These are phyloP conservation scores for Mycena haematopus DNA, from an alignment of 768 basidiomycete species.

Conservation along the genomic window DNA sequence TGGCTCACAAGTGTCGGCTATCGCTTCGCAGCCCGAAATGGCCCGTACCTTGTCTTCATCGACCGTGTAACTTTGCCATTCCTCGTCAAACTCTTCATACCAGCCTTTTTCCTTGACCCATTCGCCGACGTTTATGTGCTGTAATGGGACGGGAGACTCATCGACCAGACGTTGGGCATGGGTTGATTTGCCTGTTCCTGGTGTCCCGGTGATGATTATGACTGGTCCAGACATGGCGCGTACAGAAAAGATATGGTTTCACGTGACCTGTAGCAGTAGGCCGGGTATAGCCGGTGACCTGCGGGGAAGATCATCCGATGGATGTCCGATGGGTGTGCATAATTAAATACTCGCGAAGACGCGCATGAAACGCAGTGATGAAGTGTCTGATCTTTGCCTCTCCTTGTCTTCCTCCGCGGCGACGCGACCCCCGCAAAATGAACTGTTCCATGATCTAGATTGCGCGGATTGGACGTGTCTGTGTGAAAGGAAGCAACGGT, in stretches of 20 bases:
- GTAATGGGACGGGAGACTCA: slow-evolving; percentile 71
- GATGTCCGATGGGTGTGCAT: too few relatives aligned
- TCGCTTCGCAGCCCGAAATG: neutral
- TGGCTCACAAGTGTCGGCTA: slow-evolving; percentile 39
- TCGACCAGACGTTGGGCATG: slow-evolving; percentile 85
- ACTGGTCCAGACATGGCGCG: slow-evolving; percentile 52
- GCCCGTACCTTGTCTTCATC: slow-evolving; percentile 91
- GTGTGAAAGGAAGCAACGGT: slow-evolving; percentile 26
- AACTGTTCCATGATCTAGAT: slow-evolving; percentile 15
- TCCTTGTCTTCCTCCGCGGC: neutral
- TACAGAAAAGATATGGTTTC: neutral
- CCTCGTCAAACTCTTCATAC: slow-evolving; percentile 87
- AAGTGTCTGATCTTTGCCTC: too few relatives aligned
- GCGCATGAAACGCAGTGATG: too few relatives aligned
- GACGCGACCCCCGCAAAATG: slow-evolving; percentile 14
- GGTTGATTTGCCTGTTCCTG: slow-evolving; percentile 96
- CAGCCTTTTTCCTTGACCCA: slow-evolving; percentile 83
- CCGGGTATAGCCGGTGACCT: too few relatives aligned
- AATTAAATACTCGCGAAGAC: too few relatives aligned
- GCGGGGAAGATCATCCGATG: too few relatives aligned
- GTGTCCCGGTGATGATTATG: slow-evolving; percentile 89
- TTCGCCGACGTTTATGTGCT: slow-evolving; percentile 90
- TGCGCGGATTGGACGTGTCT: neutral
- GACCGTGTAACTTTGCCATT: slow-evolving; percentile 94
- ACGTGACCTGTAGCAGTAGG: neutral